A percentile compares a stretch with the other conserved stretches of the same genome.
Conservation (phyloP, 2,329 filamentous ascomycete genomes). For the Alternaria rosae region DNA sequence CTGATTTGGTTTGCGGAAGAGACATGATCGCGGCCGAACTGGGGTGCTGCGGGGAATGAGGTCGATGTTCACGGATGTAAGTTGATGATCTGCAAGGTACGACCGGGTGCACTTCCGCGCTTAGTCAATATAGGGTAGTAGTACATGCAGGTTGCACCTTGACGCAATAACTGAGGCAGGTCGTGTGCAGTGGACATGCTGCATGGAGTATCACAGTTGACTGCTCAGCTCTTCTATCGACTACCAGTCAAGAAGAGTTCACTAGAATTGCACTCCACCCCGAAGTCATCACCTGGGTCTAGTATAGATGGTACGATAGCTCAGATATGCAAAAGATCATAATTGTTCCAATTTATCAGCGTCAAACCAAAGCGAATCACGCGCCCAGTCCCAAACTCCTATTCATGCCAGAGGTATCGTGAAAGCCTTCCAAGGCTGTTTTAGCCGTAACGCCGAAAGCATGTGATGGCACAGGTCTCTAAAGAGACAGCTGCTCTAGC, state of each 20-base stretch:
- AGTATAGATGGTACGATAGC: not conserved
- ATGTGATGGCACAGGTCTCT: not conserved
- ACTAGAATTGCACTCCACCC: not conserved
- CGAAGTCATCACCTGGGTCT: not conserved
- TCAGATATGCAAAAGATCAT: not conserved
- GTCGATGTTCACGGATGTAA: constrained; percentile 8
- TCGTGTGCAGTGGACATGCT: not conserved
- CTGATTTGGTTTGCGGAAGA: constrained; percentile 27
- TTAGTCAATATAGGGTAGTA: constrained; percentile 23
- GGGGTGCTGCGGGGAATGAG: constrained; percentile 2
- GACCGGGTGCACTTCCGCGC: constrained; percentile 21
- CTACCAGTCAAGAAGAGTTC: not conserved
- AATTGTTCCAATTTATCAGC: constrained; percentile 6
- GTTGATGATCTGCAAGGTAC: constrained; percentile 24
- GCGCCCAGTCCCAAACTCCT: constrained; percentile 21
- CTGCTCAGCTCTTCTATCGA: not conserved
- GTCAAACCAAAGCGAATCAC: not conserved
- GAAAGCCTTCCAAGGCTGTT: constrained; percentile 2
- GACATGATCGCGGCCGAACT: constrained; percentile 28
- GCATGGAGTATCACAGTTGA: not conserved
- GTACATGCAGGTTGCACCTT: constrained; percentile 5
- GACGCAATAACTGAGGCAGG: not conserved
- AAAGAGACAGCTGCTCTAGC: not conserved
- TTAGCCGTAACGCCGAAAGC: constrained; percentile 26
- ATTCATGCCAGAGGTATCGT: constrained; percentile 31